These are phyloP conservation scores for Hericium alpestre DNA, from an alignment of 768 basidiomycete species.

Conservation along the genomic window DNA sequence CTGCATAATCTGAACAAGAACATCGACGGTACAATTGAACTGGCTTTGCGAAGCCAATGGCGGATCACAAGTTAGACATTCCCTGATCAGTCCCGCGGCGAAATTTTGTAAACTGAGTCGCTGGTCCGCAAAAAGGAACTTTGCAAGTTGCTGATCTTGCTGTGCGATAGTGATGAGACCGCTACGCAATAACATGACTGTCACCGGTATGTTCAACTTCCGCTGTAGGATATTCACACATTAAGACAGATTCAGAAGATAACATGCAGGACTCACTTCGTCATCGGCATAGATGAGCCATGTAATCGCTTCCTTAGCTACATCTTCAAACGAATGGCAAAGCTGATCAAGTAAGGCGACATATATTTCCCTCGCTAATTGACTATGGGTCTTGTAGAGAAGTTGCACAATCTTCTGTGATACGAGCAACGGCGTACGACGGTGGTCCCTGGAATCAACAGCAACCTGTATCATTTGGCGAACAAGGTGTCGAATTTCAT, in stretches of 20 bases:
- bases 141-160: conserved; percentile 86
- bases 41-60: conserved; percentile 73
- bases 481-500: conserved; percentile 78
- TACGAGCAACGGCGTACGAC: conserved; percentile 82
- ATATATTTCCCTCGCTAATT: conserved; percentile 88
- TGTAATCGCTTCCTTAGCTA: conserved; percentile 90
- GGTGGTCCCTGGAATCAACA: conserved; percentile 66
- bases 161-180: conserved; percentile 67
- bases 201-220: conserved; percentile 93
- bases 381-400: conserved; percentile 78
- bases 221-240: conserved; percentile 40
- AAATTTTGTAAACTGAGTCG: conserved; percentile 72
- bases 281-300: conserved; percentile 97
- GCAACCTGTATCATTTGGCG: conserved; percentile 76
- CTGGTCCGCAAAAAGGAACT: conserved; percentile 69
- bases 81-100: conserved; percentile 72
- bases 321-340: conserved; percentile 82
- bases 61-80: conserved; percentile 73
- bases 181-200: conserved; percentile 76
- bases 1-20: conserved; percentile 63
- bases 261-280: conserved; percentile 47
- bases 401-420: conserved; percentile 96
- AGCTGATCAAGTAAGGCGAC: conserved; percentile 82
- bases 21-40: conserved; percentile 71
- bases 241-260: conserved; percentile 1